Evolutionary conservation across 495 filamentous ascomycete genomes (phyloP), one percentile per base, ranked within the genome.

Genomic region (Lindgomyces ingoldianus): DNA sequence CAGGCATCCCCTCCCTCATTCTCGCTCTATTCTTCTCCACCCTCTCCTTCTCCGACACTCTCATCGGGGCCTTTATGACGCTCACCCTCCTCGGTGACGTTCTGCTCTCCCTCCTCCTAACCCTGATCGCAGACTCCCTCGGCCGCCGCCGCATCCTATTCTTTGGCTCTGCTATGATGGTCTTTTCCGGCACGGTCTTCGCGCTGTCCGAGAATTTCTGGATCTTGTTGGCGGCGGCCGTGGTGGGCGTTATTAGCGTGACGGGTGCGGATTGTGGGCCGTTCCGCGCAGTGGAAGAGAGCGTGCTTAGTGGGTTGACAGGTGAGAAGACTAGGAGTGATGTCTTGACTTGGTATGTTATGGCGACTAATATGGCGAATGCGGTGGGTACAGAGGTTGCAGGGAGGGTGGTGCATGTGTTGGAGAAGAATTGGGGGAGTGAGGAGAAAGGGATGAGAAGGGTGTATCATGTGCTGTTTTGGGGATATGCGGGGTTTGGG

Each of bases 41-140:
- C 3, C 76, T 95, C n/a, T 78, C 77, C 6, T 83, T 87, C 64
- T 80, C 88, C 0, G 85, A 89, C 68, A 79, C 85, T n/a, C 78
- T 78, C n/a, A 92, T 89, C 48, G 91, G 91, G 16, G 79, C 92
- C 4, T 94, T 96, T 74, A 96, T 96, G 90, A 91, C 89, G 3
- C 75, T 93, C 41, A 96, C 91, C 0, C 74, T 94, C 51, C 75
- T 89, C 22, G 91, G 91, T 36, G 91, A 96, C 78, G 87, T 90
- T 4, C 67, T 86, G 25, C 87, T 95, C 53, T 89, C 88, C 50
- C 85, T 91, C 19, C 69, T 88, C 21, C 78, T 95, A 21, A 91
- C 90, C 0, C 77, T 91, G 3, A 83, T 89, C 62, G 89, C 91
- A 1, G 91, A 95, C 77, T 74, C 79, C 0, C 72, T 93, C 47